Conservation (phyloP, 805 yeast genomes). For the Candida ortonii region DNA sequence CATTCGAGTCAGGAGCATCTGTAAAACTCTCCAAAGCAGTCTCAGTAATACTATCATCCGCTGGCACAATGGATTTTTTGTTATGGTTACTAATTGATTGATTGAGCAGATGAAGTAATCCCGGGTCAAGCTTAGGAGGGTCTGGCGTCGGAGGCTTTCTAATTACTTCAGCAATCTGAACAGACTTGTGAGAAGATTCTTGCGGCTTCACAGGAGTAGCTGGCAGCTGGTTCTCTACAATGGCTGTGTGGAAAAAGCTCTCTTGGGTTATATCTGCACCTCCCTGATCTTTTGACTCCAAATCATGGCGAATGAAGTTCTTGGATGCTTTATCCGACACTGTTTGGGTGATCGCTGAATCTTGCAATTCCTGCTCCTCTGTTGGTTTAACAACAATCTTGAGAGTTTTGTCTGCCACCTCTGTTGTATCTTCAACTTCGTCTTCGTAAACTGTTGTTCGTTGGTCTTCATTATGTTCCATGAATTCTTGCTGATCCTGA, state of each 20-base stretch:
- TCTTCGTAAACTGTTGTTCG: conserved; percentile 7
- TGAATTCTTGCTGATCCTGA: conserved; percentile 4
- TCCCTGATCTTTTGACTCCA: background rate
- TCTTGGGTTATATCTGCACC: conserved; percentile 5
- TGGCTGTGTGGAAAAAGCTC: conserved; percentile 10
- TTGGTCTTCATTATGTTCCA: background rate
- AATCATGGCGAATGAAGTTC: no score
- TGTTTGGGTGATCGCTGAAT: conserved; percentile 2
- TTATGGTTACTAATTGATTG: conserved; percentile 23
- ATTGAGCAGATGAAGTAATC: conserved; percentile 18
- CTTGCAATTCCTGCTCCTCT: conserved; percentile 1
- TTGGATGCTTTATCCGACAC: no score
- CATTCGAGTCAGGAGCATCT: no score
- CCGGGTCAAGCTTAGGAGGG: conserved; percentile 26
- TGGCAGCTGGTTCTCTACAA: conserved; percentile 3
- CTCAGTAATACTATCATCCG: no score
- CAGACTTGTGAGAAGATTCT: background rate
- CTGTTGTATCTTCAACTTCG: conserved; percentile 10
- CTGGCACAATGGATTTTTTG: conserved; percentile 7
- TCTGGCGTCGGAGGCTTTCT: conserved; percentile 23
- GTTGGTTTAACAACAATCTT: conserved; percentile 8
- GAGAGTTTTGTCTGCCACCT: conserved; percentile 6
- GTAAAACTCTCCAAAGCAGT: no score
- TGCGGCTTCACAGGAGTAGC: background rate
- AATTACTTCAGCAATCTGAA: conserved; percentile 17